phyloP scores from a whole-genome alignment of 1,139 yeast genomes.

The Taphrina confusa region DNA sequence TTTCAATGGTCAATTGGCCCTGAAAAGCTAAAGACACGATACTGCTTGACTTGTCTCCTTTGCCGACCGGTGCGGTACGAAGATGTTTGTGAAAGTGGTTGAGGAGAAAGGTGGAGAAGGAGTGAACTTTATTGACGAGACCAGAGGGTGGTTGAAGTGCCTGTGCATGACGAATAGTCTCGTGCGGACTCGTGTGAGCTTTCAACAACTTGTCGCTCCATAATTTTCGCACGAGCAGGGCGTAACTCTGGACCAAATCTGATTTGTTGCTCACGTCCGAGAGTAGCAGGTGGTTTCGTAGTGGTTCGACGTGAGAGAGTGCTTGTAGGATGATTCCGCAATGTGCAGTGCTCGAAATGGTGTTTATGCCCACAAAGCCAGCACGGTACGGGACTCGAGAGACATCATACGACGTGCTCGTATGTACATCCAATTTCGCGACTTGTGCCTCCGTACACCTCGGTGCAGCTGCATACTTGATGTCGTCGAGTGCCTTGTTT shows the following conservation, averaged over 20 bases:
- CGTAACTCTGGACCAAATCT: constrained; percentile 49
- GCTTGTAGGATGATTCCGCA: constrained; percentile 61
- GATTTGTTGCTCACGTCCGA: constrained; percentile 41
- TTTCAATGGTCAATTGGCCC: constrained; percentile 55
- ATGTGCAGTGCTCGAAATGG: constrained; percentile 55
- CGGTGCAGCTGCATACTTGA: constrained; percentile 59
- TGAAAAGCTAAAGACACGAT: constrained; percentile 49
- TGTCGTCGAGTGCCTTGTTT: constrained; percentile 53
- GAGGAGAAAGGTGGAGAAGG: neutral
- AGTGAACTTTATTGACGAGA: neutral
- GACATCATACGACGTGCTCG: constrained; percentile 47
- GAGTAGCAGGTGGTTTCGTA: constrained; percentile 57
- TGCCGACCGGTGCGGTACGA: neutral
- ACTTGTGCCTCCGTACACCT: constrained; percentile 50
- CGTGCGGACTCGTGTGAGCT: constrained; percentile 59
- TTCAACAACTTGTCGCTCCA: constrained; percentile 66
- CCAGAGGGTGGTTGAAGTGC: constrained; percentile 44
- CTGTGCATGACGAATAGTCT: constrained; percentile 52
- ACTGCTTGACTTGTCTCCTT: constrained; percentile 39
- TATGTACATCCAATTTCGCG: constrained; percentile 44
- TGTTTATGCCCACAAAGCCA: constrained; percentile 68
- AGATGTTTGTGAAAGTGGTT: neutral
- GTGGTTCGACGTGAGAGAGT: constrained; percentile 56
- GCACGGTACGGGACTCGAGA: constrained; percentile 44
- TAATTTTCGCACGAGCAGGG: constrained; percentile 57